phyloP scores from a whole-genome alignment of 1,139 yeast genomes.

The Wickerhamiella infanticola region DNA sequence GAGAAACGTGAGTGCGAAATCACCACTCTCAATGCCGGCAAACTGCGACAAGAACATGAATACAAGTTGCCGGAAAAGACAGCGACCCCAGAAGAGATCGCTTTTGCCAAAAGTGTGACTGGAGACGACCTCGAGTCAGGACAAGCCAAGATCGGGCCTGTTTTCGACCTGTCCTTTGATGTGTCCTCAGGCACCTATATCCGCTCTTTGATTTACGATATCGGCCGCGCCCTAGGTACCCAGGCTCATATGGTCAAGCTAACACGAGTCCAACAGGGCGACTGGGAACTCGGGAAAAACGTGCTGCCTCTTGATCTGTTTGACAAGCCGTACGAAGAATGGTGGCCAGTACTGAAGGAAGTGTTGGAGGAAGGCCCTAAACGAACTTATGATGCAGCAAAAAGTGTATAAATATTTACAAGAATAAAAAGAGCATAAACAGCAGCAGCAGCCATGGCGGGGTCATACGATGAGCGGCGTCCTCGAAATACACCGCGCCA shows the following conservation, averaged over 20 bases:
- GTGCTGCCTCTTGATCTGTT: conserved; percentile 58
- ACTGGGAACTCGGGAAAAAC: conserved; percentile 62
- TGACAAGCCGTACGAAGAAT: conserved; percentile 39
- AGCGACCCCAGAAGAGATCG: conserved; percentile 22
- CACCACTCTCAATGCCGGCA: conserved; percentile 31
- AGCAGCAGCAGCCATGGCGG: background rate
- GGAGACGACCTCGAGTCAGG: conserved; percentile 5
- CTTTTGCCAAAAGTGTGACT: conserved; percentile 24
- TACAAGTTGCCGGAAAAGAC: conserved; percentile 27
- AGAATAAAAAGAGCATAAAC: background rate
- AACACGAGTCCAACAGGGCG: conserved; percentile 58
- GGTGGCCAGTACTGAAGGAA: conserved; percentile 28
- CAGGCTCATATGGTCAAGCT: conserved; percentile 85
- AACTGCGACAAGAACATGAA: conserved; percentile 39
- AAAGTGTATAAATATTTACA: background rate
- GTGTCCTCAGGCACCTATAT: conserved; percentile 96
- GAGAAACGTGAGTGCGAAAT: conserved; percentile 60
- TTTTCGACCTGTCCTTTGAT: conserved; percentile 54
- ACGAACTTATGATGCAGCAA: background rate
- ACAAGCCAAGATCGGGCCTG: conserved; percentile 28
- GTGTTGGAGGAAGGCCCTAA: conserved; percentile 17
- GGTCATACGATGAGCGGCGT: conserved; percentile 5
- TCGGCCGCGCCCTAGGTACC: conserved; percentile 66
- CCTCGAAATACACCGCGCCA: conserved; percentile 22
- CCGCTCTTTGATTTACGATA: conserved; percentile 75